Evolutionary conservation across 305 asterid species (phyloP).

Genomic region (Fraxinus ornus): DNA sequence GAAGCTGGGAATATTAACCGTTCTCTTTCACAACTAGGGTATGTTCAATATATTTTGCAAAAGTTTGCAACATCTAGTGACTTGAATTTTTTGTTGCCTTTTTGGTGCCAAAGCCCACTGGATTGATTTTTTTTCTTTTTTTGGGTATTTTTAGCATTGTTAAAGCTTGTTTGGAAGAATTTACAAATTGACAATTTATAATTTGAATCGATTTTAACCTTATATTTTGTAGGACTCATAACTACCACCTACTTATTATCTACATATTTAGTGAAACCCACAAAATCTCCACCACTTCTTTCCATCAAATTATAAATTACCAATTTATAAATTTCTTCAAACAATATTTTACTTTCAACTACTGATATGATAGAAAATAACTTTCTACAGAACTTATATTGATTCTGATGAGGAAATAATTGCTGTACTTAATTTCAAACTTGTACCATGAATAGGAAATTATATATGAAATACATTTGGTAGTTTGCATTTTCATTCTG

Average conservation of each 20-base stretch:
- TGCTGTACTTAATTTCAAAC: slow-evolving; percentile 10
- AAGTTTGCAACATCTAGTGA: neutral
- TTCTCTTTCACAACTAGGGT: slow-evolving; percentile 98
- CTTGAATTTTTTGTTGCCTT: neutral
- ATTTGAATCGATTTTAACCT: neutral
- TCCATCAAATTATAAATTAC: neutral
- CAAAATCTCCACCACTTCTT: neutral
- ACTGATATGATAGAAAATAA: neutral
- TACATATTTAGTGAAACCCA: neutral
- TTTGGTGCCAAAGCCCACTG: slow-evolving; percentile 6
- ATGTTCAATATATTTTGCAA: slow-evolving; percentile 20
- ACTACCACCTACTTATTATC: neutral
- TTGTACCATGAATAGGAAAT: neutral
- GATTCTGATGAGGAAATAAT: slow-evolving; percentile 3
- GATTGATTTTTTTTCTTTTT: neutral
- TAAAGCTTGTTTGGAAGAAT: neutral
- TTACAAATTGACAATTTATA: neutral
- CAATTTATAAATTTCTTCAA: neutral
- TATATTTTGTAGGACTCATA: no score
- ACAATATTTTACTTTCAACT: neutral
- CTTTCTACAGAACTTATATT: slow-evolving; percentile 1
- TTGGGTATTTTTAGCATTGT: neutral
- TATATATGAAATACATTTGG: neutral
- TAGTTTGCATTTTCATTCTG: neutral
- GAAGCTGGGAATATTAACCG: slow-evolving; percentile 99